phyloP scores from a whole-genome alignment of 208 protist genomes.

The Leishmania tarentolae region DNA sequence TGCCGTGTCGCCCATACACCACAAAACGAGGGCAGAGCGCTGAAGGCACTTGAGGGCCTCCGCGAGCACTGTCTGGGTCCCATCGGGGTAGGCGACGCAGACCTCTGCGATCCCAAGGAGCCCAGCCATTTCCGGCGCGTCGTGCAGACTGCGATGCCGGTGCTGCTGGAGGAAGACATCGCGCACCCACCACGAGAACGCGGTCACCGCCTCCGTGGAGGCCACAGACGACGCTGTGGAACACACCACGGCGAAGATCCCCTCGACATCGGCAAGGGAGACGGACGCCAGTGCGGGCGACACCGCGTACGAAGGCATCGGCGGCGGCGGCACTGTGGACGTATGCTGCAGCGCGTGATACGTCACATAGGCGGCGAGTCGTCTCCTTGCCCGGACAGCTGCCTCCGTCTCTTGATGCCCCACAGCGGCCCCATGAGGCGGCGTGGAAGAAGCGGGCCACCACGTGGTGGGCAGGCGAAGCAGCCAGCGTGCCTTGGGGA shows the following conservation, averaged over 20 bases:
- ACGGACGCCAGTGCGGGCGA: slow-evolving; percentile 11
- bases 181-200: slow-evolving; percentile 35
- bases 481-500: slow-evolving; percentile 11
- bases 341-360: slow-evolving; percentile 19
- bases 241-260: slow-evolving; percentile 33
- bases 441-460: slow-evolving; percentile 21
- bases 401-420: not conserved
- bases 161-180: slow-evolving; percentile 20
- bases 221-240: slow-evolving; percentile 11
- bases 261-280: slow-evolving; percentile 19
- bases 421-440: not conserved
- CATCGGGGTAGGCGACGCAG: slow-evolving; percentile 30
- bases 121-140: slow-evolving; percentile 11
- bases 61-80: slow-evolving; percentile 44
- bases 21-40: slow-evolving; percentile 27
- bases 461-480: slow-evolving; percentile 23
- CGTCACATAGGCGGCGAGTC: slow-evolving; percentile 26
- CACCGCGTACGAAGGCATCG: not conserved
- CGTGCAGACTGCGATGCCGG: slow-evolving; percentile 21
- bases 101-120: slow-evolving; percentile 40
- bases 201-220: slow-evolving; percentile 16
- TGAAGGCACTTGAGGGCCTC: slow-evolving; percentile 45
- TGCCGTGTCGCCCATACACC: slow-evolving; percentile 7
- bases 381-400: not conserved
- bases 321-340: not conserved